These are phyloP conservation scores for Selenicereus undatus DNA, from an alignment of 148 eudicot genomes.

Conservation along the genomic window DNA sequence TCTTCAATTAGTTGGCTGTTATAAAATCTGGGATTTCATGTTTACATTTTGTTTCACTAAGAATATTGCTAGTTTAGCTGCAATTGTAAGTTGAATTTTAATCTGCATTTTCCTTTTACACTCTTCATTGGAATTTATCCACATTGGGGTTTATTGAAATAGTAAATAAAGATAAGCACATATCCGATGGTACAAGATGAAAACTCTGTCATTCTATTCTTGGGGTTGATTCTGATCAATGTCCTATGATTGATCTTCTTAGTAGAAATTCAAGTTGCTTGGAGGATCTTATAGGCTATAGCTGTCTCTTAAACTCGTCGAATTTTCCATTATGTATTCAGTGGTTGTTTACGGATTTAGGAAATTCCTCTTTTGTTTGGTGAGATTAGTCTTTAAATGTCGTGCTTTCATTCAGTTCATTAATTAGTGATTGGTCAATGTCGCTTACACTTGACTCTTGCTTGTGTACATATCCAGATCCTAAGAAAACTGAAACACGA, in stretches of 20 bases:
- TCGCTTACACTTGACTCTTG: background rate
- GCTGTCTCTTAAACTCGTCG: too few relatives aligned
- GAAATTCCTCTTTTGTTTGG: background rate
- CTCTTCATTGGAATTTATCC: background rate
- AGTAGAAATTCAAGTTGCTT: too few relatives aligned
- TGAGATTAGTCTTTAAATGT: background rate
- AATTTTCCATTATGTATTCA: too few relatives aligned
- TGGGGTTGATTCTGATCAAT: background rate
- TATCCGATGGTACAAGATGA: background rate
- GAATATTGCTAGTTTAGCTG: background rate
- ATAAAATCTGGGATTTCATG: background rate
- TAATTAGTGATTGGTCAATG: background rate
- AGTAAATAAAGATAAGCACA: background rate
- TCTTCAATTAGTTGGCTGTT: background rate
- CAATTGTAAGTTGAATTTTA: background rate
- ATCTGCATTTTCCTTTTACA: background rate
- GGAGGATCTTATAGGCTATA: too few relatives aligned
- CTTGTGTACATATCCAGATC: slow-evolving; percentile 44
- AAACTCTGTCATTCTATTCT: background rate
- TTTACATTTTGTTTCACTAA: background rate
- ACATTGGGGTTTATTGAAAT: background rate
- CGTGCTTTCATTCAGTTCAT: background rate
- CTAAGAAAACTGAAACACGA: slow-evolving; percentile 92
- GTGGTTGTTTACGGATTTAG: too few relatives aligned
- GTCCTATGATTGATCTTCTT: too few relatives aligned